A percentile compares a stretch with the other conserved stretches of the same genome.
Evolutionary conservation across 495 filamentous ascomycete genomes (phyloP).

Genomic region (Talaromyces borbonicus): DNA sequence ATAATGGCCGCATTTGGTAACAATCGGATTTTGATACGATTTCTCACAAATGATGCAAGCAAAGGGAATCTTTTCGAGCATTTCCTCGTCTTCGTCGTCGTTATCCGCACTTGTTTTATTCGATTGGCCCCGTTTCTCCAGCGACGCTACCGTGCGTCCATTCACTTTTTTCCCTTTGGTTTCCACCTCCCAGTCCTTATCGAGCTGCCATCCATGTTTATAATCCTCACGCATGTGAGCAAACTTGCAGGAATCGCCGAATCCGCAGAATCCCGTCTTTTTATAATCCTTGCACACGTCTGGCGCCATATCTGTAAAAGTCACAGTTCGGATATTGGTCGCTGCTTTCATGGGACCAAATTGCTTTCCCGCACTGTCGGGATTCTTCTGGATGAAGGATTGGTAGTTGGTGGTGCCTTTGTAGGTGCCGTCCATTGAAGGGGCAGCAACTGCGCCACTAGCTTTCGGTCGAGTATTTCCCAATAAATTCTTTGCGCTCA

Average conservation of each 20-base stretch:
- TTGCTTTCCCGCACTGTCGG: constrained; percentile 59
- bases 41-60: constrained; percentile 88
- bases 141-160: constrained; percentile 53
- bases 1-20: constrained; percentile 90
- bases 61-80: constrained; percentile 85
- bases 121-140: constrained; percentile 31
- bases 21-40: constrained; percentile 69
- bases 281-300: constrained; percentile 97
- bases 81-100: constrained; percentile 62
- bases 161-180: constrained; percentile 62
- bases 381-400: constrained; percentile 70
- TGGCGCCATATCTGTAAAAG: constrained; percentile 81
- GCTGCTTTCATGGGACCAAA: constrained; percentile 84
- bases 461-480: constrained; percentile 46
- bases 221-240: constrained; percentile 81
- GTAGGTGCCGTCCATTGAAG: constrained; percentile 57
- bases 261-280: constrained; percentile 76
- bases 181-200: constrained; percentile 82
- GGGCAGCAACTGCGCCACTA: constrained; percentile 13
- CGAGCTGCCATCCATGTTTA: constrained; percentile 89
- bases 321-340: constrained; percentile 85
- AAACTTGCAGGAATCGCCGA: constrained; percentile 71
- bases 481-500: constrained; percentile 52
- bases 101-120: constrained; percentile 41
- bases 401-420: constrained; percentile 63